These are phyloP conservation scores for Ceriops tagal DNA, from an alignment of 345 rosid species.

Conservation along the genomic window DNA sequence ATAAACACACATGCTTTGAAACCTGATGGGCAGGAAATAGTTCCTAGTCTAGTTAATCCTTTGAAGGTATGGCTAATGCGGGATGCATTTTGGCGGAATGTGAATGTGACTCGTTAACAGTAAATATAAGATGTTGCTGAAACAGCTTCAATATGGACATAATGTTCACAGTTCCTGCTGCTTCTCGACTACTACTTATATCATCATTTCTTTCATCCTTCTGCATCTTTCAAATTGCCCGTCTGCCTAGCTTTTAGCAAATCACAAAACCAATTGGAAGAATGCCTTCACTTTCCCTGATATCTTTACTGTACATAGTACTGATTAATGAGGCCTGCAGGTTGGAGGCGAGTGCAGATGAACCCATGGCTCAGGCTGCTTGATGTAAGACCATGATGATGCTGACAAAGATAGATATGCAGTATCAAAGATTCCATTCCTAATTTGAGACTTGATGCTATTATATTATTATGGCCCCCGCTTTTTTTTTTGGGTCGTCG, in stretches of 20 bases:
- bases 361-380: slow-evolving; percentile 54
- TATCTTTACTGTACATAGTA: neutral
- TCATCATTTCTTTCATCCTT: neutral
- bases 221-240: neutral
- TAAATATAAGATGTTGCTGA: neutral
- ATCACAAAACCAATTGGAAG: neutral
- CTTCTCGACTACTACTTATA: no score
- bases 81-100: neutral
- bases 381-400: slow-evolving; percentile 17
- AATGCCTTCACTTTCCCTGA: neutral
- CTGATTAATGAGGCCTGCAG: slow-evolving; percentile 31
- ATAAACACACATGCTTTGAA: no score
- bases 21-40: neutral
- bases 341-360: slow-evolving; percentile 37
- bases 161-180: no score
- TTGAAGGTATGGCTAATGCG: neutral
- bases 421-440: neutral
- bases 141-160: neutral
- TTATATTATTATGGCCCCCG: no score
- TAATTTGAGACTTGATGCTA: neutral
- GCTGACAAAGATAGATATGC: neutral
- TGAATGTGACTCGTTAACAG: neutral
- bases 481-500: no score
- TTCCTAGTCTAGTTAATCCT: neutral
- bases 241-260: neutral